Evolutionary conservation across 208 protist species (phyloP), one percentile per base, ranked within the genome.

Genomic region (Leishmania lainsoni): DNA sequence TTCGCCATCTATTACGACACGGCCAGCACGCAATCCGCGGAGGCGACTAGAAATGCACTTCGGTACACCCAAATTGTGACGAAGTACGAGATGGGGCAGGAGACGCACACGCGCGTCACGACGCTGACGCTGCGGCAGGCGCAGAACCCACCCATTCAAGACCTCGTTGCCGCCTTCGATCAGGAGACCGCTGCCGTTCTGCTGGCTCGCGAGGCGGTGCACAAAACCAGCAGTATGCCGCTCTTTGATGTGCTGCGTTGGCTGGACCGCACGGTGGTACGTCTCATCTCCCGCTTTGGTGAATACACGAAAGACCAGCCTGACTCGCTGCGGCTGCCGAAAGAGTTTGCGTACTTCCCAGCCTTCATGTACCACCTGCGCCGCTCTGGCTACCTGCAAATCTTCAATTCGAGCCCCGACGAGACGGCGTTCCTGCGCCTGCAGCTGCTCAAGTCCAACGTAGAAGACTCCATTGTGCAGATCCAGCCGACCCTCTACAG

Each of bases 351-450:
- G 5, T 91, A 99, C 70, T 99, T 99, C 82, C 99, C 99, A 16
- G 98, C 99, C 81, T 99, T 99, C 88, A 99, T 99, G 92, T 99
- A 99, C 91, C 99, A 99, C 87, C 91, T 99, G 26, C 96, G 99
- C 56, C 93, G 99, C 68, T 99, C 96, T 42, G 94, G 92, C 77
- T 99, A 99, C 80, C 89, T 99, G 52, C 93, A 98, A 82, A 98
- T 99, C 3, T 99, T 99, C 90, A 99, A 99, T 93, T 95, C 89
- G 45, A 98, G 94, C 65, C 99, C 99, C 49, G 99, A 99, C 89
- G 98, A 99, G 86, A 99, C 98, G 32, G 90, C 98, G n/a, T 99
- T 98, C 80, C 97, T 98, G 81, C 92, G 99, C 66, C 90, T 99
- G 56, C 97, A 98, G 86, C 90, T 99, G 68, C 95, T 99, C 78